A percentile compares a stretch with the other conserved stretches of the same genome.
These are phyloP conservation scores for Fusarium nisikadoi DNA, from an alignment of 2,329 filamentous ascomycete species.

Conservation along the genomic window DNA sequence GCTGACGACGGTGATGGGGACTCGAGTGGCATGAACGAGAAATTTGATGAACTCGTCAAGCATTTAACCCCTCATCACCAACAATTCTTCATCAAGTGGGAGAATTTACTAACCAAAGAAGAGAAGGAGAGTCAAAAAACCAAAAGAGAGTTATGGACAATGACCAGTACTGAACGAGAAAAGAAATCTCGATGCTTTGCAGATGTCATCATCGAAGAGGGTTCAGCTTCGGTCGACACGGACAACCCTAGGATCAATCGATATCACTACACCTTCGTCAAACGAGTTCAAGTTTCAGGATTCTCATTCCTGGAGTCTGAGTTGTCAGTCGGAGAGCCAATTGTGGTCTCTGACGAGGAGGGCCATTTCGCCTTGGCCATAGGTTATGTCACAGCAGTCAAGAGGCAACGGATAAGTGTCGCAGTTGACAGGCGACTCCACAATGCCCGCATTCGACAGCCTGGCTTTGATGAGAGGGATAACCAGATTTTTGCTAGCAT, in stretches of 20 bases:
- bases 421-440: constrained; percentile 91
- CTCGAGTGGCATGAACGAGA: constrained; percentile 80
- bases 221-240: constrained; percentile 75
- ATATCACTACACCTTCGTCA: constrained; percentile 86
- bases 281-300: constrained; percentile 66
- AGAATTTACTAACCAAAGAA: constrained; percentile 90
- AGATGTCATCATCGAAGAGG: constrained; percentile 84
- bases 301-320: constrained; percentile 95
- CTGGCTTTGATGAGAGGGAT: constrained; percentile 77
- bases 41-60: constrained; percentile 82
- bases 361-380: constrained; percentile 96
- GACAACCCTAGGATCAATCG: constrained; percentile 87
- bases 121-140: constrained; percentile 90
- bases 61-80: constrained; percentile 80
- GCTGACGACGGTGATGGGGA: constrained; percentile 85
- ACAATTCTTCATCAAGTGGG: constrained; percentile 95
- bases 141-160: constrained; percentile 93
- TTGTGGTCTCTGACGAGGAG: constrained; percentile 95
- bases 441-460: constrained; percentile 80
- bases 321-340: constrained; percentile 84
- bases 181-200: constrained; percentile 90
- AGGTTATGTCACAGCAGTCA: constrained; percentile 85
- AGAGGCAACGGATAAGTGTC: constrained; percentile 80
- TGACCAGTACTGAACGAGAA: constrained; percentile 89
- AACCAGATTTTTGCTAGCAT: constrained; percentile 93